Evolutionary conservation across 2,329 filamentous ascomycete species (phyloP).

Genomic region (Stemphylium vesicarium): DNA sequence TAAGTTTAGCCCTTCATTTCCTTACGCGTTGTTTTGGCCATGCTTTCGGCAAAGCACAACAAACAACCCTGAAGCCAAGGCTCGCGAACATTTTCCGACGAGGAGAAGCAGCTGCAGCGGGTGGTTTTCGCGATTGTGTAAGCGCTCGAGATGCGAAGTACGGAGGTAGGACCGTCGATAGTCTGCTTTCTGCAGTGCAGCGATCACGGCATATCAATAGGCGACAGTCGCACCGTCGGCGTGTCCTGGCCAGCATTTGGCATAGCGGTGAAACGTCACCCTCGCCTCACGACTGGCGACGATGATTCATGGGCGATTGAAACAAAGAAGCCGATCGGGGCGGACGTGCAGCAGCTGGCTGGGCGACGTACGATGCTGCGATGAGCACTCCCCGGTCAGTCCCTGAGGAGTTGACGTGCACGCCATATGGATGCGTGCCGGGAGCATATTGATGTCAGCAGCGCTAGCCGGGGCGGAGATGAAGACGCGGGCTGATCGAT

Average conservation of each 20-base stretch:
- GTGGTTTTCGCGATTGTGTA: not conserved
- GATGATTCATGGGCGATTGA: slow-evolving; percentile 25
- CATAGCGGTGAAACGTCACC: slow-evolving; percentile 29
- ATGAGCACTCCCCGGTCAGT: not conserved
- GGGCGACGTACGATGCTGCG: not conserved
- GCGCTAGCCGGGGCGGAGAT: slow-evolving; percentile 14
- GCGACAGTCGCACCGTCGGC: slow-evolving; percentile 32
- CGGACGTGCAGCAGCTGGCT: slow-evolving; percentile 4
- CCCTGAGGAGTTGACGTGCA: slow-evolving; percentile 7
- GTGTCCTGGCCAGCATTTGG: slow-evolving; percentile 29
- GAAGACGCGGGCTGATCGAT: slow-evolving; percentile 5
- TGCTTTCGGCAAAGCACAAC: slow-evolving; percentile 31
- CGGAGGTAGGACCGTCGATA: slow-evolving; percentile 28
- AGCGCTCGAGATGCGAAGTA: slow-evolving; percentile 8
- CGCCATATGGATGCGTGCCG: slow-evolving; percentile 7
- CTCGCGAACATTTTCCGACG: not conserved
- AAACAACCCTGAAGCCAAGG: slow-evolving; percentile 20
- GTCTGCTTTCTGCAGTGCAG: slow-evolving; percentile 28
- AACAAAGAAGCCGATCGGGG: slow-evolving; percentile 19
- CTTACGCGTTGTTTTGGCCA: slow-evolving; percentile 46
- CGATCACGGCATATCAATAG: slow-evolving; percentile 30
- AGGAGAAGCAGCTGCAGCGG: slow-evolving; percentile 8
- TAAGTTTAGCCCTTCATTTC: slow-evolving; percentile 43
- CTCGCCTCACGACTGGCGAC: slow-evolving; percentile 21
- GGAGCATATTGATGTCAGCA: slow-evolving; percentile 7